Evolutionary conservation across 176 grass and related monocot species (phyloP).

Genomic region (Dendrocalamus sinicus): DNA sequence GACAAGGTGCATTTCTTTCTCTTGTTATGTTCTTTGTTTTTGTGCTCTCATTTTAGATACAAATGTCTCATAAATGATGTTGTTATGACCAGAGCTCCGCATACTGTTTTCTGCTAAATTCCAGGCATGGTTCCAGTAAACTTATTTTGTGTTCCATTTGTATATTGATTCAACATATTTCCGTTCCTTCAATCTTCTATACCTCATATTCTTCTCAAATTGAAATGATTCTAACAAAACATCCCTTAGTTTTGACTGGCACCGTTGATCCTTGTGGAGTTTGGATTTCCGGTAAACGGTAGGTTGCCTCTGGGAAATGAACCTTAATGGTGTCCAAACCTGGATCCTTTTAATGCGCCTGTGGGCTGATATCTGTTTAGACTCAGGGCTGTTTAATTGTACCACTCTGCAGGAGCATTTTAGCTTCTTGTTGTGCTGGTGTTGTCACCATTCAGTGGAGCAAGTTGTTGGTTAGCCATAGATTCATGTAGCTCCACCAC

Average conservation of each 20-base stretch:
- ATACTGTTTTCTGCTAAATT: neutral
- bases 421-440: neutral
- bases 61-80: neutral
- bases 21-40: neutral
- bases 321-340: neutral
- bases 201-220: neutral
- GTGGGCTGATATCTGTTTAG: neutral
- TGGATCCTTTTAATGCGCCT: neutral
- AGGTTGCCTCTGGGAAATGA: neutral
- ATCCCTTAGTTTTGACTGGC: neutral
- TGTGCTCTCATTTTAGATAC: slow-evolving; percentile 1
- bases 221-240: neutral
- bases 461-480: neutral
- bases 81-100: neutral
- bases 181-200: neutral
- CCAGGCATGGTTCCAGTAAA: neutral
- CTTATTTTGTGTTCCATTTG: neutral
- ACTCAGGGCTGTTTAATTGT: neutral
- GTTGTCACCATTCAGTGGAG: neutral
- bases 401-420: neutral
- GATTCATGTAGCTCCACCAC: neutral
- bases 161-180: neutral
- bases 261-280: neutral
- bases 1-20: slow-evolving; percentile 69
- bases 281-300: neutral